Percentiles rank a stretch among this genome's conserved stretches.
phyloP scores from a whole-genome alignment of 116 monocot genomes.

The Cymodocea nodosa region DNA sequence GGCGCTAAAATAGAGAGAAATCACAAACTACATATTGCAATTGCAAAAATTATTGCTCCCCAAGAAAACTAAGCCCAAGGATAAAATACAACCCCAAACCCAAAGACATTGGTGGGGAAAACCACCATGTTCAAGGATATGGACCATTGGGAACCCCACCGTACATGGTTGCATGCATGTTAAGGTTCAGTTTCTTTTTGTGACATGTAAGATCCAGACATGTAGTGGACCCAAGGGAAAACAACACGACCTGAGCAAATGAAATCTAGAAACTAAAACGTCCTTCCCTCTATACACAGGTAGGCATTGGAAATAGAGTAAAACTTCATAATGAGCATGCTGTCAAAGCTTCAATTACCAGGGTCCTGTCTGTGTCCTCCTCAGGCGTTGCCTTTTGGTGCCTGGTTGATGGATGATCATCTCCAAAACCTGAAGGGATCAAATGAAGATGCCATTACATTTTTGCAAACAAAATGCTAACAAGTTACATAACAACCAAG shows the following conservation, averaged over 20 bases:
- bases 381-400: slow-evolving; percentile 33
- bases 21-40: not conserved
- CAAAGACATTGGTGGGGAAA: no score
- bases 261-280: not conserved
- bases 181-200: no score
- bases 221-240: no score
- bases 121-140: no score
- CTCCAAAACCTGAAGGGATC: slow-evolving; percentile 24
- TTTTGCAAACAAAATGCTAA: not conserved
- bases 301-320: not conserved
- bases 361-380: slow-evolving; percentile 55
- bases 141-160: no score
- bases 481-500: not conserved
- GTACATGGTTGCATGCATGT: no score
- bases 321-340: not conserved
- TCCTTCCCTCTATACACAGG: not conserved
- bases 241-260: no score
- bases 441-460: not conserved
- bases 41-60: no score
- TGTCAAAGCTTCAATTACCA: slow-evolving; percentile 23
- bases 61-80: no score
- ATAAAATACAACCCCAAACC: no score
- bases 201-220: no score
- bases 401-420: slow-evolving; percentile 33
- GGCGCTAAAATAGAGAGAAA: not conserved